Percentiles rank a stretch among this genome's conserved stretches.
Evolutionary conservation across 202 grass and related monocot species (phyloP).

Genomic region (Brachypodium distachyon): DNA sequence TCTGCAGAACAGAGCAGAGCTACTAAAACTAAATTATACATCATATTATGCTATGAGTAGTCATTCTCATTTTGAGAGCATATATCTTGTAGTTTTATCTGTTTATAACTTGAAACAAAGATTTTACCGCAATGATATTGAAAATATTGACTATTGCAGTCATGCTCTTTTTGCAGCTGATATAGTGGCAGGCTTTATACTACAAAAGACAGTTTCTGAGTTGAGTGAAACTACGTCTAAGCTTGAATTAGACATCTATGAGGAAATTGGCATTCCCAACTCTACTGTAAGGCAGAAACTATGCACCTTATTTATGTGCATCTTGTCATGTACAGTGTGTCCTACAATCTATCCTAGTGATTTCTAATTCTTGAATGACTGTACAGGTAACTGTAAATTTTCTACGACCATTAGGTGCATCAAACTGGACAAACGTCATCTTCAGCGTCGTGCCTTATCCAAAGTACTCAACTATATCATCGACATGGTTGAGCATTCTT

Average conservation of each 20-base stretch:
- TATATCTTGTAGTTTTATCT: not conserved
- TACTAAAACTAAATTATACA: not conserved
- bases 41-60: not conserved
- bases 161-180: constrained; percentile 53
- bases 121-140: not conserved
- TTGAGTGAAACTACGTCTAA: constrained; percentile 52
- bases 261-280: constrained; percentile 76
- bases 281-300: constrained; percentile 46
- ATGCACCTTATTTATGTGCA: not conserved
- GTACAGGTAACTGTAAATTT: constrained; percentile 63
- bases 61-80: not conserved
- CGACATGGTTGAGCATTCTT: constrained; percentile 71
- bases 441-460: constrained; percentile 82
- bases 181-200: constrained; percentile 73
- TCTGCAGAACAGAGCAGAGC: not conserved
- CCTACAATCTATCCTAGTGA: not conserved
- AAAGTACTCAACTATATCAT: constrained; percentile 53
- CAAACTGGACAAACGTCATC: constrained; percentile 62
- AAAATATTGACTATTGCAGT: not conserved
- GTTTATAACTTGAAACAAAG: not conserved
- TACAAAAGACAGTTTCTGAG: constrained; percentile 52
- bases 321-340: not conserved
- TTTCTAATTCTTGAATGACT: constrained; percentile 3
- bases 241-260: constrained; percentile 88
- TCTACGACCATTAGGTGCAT: constrained; percentile 40